Evolutionary conservation across 1,284 basidiomycete genomes (phyloP).

Genomic region (Trichosporon sp.): DNA sequence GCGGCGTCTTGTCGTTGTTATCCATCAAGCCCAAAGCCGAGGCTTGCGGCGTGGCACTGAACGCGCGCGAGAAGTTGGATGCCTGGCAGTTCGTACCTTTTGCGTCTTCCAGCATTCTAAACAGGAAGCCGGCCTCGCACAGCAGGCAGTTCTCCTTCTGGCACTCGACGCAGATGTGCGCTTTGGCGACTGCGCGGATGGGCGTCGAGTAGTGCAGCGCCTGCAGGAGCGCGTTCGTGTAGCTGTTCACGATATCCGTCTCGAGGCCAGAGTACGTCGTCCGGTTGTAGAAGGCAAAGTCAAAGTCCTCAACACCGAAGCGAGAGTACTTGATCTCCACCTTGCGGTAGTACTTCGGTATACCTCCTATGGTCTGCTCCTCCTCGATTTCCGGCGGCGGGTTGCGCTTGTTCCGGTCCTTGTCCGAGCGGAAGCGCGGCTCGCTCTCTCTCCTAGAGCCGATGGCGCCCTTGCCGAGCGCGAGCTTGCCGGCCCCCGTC

Average conservation of each 20-base stretch:
- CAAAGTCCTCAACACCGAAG: constrained; percentile 97
- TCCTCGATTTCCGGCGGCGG: constrained; percentile 19
- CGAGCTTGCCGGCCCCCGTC: constrained; percentile 38
- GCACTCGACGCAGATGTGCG: constrained; percentile 84
- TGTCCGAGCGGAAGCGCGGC: constrained; percentile 76
- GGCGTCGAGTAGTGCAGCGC: constrained; percentile 78
- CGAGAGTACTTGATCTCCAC: constrained; percentile 98
- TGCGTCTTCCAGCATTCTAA: constrained; percentile 93
- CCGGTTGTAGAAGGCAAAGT: constrained; percentile 93
- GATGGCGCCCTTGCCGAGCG: constrained; percentile 20
- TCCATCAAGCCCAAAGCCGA: constrained; percentile 86
- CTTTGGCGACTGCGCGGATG: constrained; percentile 75
- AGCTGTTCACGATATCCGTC: constrained; percentile 95
- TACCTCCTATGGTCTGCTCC: constrained; percentile 48
- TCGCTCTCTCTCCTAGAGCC: constrained; percentile 46
- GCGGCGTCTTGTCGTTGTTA: constrained; percentile 66
- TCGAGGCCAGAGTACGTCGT: constrained; percentile 88
- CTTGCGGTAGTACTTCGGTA: constrained; percentile 79
- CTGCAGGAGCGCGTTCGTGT: constrained; percentile 90
- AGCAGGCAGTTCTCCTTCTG: constrained; percentile 83
- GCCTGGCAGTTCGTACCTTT: constrained; percentile 91
- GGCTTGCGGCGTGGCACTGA: constrained; percentile 68
- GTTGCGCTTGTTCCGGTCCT: constrained; percentile 53
- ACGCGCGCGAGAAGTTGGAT: constrained; percentile 91
- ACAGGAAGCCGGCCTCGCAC: constrained; percentile 93